Evolutionary conservation across 176 grass and related monocot genomes (phyloP), one percentile per base, ranked within the genome.

Genomic region (Oryza longistaminata): DNA sequence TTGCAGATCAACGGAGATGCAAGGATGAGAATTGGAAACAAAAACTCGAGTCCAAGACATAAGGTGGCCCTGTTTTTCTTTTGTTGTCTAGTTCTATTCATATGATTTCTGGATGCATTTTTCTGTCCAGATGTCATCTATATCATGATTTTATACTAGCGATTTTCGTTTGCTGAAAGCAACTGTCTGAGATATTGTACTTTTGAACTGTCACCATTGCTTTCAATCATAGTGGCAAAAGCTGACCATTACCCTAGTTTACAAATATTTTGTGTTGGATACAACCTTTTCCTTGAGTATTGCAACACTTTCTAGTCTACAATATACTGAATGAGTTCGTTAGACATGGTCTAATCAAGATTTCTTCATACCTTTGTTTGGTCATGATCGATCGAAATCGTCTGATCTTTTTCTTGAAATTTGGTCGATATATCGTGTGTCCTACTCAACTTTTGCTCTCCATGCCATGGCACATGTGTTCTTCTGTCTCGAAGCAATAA

Each of bases 1-100:
- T 98, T 62, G 84, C 76, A 33, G 95, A 98, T 78, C 93, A 98
- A 81, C 83, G 87, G 21, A 73, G 81, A 27, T 98, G 89, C 74
- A 98, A 95, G 80, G 91, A 95, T 66, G 89, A 93, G 70, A 95
- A 90, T 60, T 82, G 68, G 67, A 90, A 78, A 78, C 79, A 71
- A 48, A 83, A 83, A 35, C 74, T 37, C 7, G 60, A 74, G 27
- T 75, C 70, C 6, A 7, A 68, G 49, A 49, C 68, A 33, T 79
- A 25, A 67, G 14, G 52, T 2, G 66, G 3, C 2, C 22, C 60
- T 49, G 17, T 45, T 29, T 12, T 1, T n/a, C 5, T 70, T 66
- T 48, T 81, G 35, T 7, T 29, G 19, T 58, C 46, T 75, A 40
- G 69, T 81, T 75, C 21, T 81, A 4, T 60, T 45, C 11, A 77